Evolutionary conservation across 495 filamentous ascomycete genomes (phyloP), one percentile per base, ranked within the genome.

Genomic region (Daldinia decipiens): DNA sequence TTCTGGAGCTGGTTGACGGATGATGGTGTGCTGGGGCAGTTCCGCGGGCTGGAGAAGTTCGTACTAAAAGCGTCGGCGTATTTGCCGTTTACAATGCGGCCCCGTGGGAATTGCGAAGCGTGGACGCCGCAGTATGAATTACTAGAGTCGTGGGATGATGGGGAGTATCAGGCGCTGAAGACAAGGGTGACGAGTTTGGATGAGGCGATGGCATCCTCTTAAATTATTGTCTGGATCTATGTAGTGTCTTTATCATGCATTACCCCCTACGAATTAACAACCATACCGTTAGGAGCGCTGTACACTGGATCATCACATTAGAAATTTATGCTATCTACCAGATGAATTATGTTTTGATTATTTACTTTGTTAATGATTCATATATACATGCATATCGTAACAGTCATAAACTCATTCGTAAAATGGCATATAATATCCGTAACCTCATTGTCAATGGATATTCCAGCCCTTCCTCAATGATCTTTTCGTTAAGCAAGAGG

Each of bases 1-100:
- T 64, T 74, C 19, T 74, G 68, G 68, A 24, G 4, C 13, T 74
- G 68, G 71, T 17, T 74, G 50, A 64, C 24, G 36, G 47, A 64
- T 2, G 59, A 71, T 26, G 52, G 67, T 26, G 57, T 71, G 5
- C 45, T 74, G 9, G 62, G 45, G 8, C 71, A 74, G 34, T 38
- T 74, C 15, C 32, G 59, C 1, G 59, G 68, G 12, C 27, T 74
- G 12, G 67, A 74, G 2, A 55, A 13, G 11, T 71, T 74, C 19
- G 71, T 74, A 32, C 34, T 74, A 11, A 74, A 74, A 27, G 21
- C 67, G 3, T 43, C 58, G 5, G 71, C 59, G 13, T 70, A 67
- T 32, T 24, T 40, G 11, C 47, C 68, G 1, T 57, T 70, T 36
- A 34, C 13, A 11, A n/a, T 15, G 6, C 21, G 34, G 12, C 38